Base-by-base conservation (phyloP, 1,139 yeast species). In the Geotrichum phurueaensis region DNA sequence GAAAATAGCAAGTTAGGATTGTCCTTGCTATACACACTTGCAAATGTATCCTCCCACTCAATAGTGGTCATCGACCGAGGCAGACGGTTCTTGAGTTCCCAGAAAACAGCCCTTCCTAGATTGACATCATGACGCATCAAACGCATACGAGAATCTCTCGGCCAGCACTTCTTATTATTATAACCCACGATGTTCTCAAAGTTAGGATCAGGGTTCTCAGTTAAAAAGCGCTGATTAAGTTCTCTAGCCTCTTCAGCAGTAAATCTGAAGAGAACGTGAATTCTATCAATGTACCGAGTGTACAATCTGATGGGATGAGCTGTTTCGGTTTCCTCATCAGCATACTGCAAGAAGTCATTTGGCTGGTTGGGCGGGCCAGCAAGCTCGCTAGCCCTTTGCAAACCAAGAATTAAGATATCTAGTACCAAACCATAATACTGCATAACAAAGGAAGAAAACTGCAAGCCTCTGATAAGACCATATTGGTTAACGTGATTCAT, bases 121-220 rank as follows among this genome's bases (percentile, higher is more conserved):
- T 91, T 89, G 2, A 94, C 98, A 75, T 95, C 99, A 64, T 86
- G 87, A 56, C 97, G 80, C 84, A 92, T 86, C 57, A 94, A 76
- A 66, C 92, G 83, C 99, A 95, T 94, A 64, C 98, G 81, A 20
- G 86, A 78, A 71, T 94, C 99, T 57, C 89, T 78, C 3, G 99
- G 97, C 99, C 99, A 95, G 71, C 98, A 91, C 59, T 85, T 84
- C 67, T 88, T 89, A 67, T 90, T 90, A 67, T 89, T 89, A 72
- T 92, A 94, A 0, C 96, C 96, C 27, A 87, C 84, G n/a, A 86
- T 85, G 66, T 86, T 87, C 69, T 89, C 96, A 72, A 87, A 87
- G 68, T 89, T 89, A 0, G 97, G 96, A 75, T 91, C 97, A 0
- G 97, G 97, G 68, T 90, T 88, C 66, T 90, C 96, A 0, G 87